Conservation (phyloP, 2,329 filamentous ascomycete species). For the Penicillium nordicum region DNA sequence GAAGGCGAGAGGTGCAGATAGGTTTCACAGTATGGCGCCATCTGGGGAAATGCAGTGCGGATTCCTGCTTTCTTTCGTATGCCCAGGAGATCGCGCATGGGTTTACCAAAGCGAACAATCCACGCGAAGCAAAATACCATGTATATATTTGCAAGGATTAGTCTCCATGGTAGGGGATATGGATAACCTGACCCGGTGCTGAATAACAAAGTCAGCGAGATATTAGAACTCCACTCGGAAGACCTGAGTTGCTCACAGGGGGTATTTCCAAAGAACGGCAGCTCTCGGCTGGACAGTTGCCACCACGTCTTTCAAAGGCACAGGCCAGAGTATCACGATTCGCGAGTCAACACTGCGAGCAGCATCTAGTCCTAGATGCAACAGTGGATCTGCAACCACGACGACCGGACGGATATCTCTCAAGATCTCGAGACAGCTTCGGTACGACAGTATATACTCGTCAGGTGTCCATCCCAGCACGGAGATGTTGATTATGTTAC, state of each 20-base stretch:
- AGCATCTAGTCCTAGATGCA: conserved; percentile 46
- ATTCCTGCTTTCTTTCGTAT: conserved; percentile 28
- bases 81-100: conserved; percentile 20
- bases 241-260: conserved; percentile 22
- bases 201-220: not conserved
- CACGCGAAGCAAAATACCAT: conserved; percentile 29
- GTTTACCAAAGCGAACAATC: conserved; percentile 7
- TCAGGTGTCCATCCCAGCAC: conserved; percentile 38
- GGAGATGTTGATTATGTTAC: conserved; percentile 27
- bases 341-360: conserved; percentile 36
- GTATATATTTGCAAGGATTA: conserved; percentile 45
- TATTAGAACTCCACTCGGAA: not conserved
- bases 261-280: conserved; percentile 34
- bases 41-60: conserved; percentile 27
- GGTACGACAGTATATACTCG: conserved; percentile 43
- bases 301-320: conserved; percentile 44
- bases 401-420: conserved; percentile 39
- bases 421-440: conserved; percentile 40
- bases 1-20: conserved; percentile 30
- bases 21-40: conserved; percentile 26
- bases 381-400: conserved; percentile 45
- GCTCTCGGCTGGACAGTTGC: conserved; percentile 39
- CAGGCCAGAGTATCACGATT: conserved; percentile 45
- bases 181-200: conserved; percentile 46
- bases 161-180: conserved; percentile 47